A percentile compares a stretch with the other conserved stretches of the same genome.
Conservation (phyloP, 345 rosid genomes). For the sweet orange (Citrus sinensis) region DVS_A1.0 CM039165.1:36502001-36502500, state of each 20-base stretch:
- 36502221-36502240: slow-evolving; percentile 1
- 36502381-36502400: background rate
- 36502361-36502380: background rate
- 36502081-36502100: background rate
- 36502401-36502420: background rate
- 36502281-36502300: background rate
- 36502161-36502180: background rate
- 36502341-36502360: slow-evolving; percentile 12
- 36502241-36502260: background rate
- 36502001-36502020: background rate
- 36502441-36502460: background rate
- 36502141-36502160: too few relatives aligned
- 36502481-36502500: background rate
- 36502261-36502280: background rate
- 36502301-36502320: background rate
- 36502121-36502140: background rate
- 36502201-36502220: slow-evolving; percentile 8
- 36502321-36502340: slow-evolving; percentile 9
- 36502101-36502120: background rate
- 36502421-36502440: background rate
- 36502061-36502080: background rate
- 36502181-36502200: background rate
- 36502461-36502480: background rate
- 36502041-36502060: background rate
- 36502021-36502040: background rate